Evolutionary conservation across 441 rosid genomes (phyloP).

Genomic region (Populus tomentosa): DNA sequence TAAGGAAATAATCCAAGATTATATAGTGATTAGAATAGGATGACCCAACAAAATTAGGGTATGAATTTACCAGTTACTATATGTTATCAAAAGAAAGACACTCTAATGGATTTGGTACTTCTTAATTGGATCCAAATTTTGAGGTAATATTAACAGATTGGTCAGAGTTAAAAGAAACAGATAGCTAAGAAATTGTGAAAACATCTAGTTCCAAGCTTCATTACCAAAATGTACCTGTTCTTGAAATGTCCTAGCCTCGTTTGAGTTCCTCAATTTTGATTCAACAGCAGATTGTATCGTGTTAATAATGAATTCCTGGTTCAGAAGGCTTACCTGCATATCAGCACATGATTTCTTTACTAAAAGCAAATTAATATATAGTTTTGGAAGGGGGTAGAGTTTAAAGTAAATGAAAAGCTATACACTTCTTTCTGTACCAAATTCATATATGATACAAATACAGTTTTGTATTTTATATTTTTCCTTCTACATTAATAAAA

Average conservation of each 20-base stretch:
- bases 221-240: slow-evolving; percentile 59
- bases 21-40: background rate
- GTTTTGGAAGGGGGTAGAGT: background rate
- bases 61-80: background rate
- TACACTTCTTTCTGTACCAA: background rate
- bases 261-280: slow-evolving; percentile 61
- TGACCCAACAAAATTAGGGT: background rate
- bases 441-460: background rate
- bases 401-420: background rate
- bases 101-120: background rate
- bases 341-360: slow-evolving; percentile 1
- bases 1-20: background rate
- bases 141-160: background rate
- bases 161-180: background rate
- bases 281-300: slow-evolving; percentile 78
- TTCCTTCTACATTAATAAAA: background rate
- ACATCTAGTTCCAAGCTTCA: slow-evolving; percentile 13
- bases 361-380: background rate
- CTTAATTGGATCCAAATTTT: background rate
- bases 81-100: background rate
- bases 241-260: slow-evolving; percentile 66
- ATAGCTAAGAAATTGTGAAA: background rate
- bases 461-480: background rate
- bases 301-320: slow-evolving; percentile 79
- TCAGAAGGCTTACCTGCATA: slow-evolving; percentile 88